These are phyloP conservation scores for Malassezia pachydermatis DNA, from an alignment of 1,284 basidiomycete species.

Conservation along the genomic window DNA sequence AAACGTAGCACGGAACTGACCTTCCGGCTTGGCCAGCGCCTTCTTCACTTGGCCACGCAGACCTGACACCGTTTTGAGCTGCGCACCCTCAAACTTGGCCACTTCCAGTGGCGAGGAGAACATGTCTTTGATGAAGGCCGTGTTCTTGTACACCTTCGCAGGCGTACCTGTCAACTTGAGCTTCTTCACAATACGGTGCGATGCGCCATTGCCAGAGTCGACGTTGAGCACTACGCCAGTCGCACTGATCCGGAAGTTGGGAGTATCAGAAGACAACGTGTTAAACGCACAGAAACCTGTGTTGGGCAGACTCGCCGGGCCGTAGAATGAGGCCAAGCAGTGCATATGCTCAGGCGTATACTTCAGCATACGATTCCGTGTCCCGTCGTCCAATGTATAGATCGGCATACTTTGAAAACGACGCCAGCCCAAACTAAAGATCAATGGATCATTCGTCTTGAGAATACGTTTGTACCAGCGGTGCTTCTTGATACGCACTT, in stretches of 20 bases:
- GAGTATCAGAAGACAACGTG: constrained; percentile 58
- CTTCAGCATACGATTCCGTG: constrained; percentile 91
- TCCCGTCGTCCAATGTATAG: constrained; percentile 79
- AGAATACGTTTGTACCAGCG: constrained; percentile 84
- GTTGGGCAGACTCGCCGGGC: constrained; percentile 52
- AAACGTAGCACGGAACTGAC: constrained; percentile 88
- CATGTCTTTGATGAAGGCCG: constrained; percentile 97
- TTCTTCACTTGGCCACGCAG: constrained; percentile 96
- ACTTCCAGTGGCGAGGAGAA: constrained; percentile 85
- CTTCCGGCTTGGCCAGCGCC: constrained; percentile 82
- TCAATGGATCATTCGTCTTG: constrained; percentile 94
- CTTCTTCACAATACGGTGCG: constrained; percentile 94
- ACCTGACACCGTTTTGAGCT: constrained; percentile 85
- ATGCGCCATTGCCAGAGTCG: constrained; percentile 53
- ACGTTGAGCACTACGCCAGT: constrained; percentile 91
- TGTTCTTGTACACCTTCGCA: constrained; percentile 98
- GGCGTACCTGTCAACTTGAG: constrained; percentile 89
- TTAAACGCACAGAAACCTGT: constrained; percentile 95
- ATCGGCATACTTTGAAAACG: constrained; percentile 90
- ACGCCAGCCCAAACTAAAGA: constrained; percentile 90
- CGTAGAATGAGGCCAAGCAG: constrained; percentile 79
- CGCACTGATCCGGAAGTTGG: constrained; percentile 79
- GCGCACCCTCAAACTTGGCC: constrained; percentile 95
- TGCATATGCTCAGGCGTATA: constrained; percentile 99
- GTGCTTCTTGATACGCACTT: constrained; percentile 91